Conservation (phyloP, 225 moss, liverwort and hornwort species). For the Sphagnum tenellum region DNA sequence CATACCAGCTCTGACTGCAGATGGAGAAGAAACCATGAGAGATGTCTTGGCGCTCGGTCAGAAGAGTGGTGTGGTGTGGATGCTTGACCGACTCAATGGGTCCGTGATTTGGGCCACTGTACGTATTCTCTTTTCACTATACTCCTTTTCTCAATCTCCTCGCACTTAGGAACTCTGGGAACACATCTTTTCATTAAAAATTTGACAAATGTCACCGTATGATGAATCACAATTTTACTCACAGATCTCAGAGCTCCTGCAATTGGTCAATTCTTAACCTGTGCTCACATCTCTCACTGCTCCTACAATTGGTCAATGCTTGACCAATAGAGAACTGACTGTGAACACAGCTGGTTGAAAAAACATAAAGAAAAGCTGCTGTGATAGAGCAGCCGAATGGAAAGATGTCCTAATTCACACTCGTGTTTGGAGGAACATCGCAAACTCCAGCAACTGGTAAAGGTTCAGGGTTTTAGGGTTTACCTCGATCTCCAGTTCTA, state of each 20-base stretch:
- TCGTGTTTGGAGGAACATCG: no score
- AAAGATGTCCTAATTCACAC: no score
- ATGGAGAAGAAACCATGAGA: background rate
- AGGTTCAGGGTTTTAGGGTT: no score
- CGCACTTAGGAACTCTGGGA: background rate
- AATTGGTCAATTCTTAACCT: background rate
- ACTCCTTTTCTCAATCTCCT: no score
- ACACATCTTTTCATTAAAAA: background rate
- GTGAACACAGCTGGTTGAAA: no score
- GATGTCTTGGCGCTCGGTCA: constrained; percentile 15
- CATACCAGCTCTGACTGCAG: background rate
- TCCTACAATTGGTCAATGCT: no score
- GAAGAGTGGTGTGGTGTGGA: constrained; percentile 32
- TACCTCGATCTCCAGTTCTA: no score
- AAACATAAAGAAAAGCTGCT: no score
- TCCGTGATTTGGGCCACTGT: constrained; percentile 23
- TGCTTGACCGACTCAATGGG: constrained; percentile 13
- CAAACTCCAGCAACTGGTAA: no score
- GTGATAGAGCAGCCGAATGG: no score
- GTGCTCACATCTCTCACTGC: no score
- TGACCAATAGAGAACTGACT: no score
- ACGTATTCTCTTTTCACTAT: background rate
- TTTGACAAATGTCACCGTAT: background rate
- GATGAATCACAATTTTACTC: background rate
- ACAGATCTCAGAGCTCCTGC: background rate